Evolutionary conservation across 2,329 filamentous ascomycete species (phyloP).

Genomic region (Pestalotiopsis sp.): DNA sequence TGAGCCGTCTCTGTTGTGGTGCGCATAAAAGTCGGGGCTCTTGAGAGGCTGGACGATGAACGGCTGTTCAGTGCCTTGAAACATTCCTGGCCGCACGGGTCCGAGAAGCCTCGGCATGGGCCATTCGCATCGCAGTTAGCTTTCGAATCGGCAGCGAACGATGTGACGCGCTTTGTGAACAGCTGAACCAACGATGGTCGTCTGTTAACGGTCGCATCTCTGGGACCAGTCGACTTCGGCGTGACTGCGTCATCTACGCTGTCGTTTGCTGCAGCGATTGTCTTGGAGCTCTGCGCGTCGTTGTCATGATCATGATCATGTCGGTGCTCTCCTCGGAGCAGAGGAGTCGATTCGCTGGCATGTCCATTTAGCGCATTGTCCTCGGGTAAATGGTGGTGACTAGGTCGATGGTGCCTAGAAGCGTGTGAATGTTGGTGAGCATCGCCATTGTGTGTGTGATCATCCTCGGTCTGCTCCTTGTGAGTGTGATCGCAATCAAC

Average conservation of each 20-base stretch:
- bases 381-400: conserved; percentile 14
- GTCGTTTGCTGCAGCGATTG: conserved; percentile 25
- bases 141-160: conserved; percentile 68
- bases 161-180: conserved; percentile 60
- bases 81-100: conserved; percentile 68
- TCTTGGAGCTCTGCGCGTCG: conserved; percentile 28
- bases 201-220: conserved; percentile 37
- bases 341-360: conserved; percentile 49
- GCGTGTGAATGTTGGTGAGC: conserved; percentile 26
- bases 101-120: conserved; percentile 65
- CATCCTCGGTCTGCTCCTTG: conserved; percentile 48
- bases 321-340: conserved; percentile 37
- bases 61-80: conserved; percentile 58
- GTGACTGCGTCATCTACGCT: conserved; percentile 18
- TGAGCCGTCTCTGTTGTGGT: conserved; percentile 42
- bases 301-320: conserved; percentile 21
- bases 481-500: conserved; percentile 81
- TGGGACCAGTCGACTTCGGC: conserved; percentile 22
- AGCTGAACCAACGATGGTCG: conserved; percentile 54
- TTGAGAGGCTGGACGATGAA: conserved; percentile 30
- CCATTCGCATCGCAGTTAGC: conserved; percentile 62
- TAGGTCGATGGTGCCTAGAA: conserved; percentile 19
- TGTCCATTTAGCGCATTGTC: conserved; percentile 20
- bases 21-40: conserved; percentile 41
- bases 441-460: conserved; percentile 26